These are phyloP conservation scores for Globisporangium takayamanum DNA, from an alignment of 352 stramenopile genomes.

Conservation along the genomic window DNA sequence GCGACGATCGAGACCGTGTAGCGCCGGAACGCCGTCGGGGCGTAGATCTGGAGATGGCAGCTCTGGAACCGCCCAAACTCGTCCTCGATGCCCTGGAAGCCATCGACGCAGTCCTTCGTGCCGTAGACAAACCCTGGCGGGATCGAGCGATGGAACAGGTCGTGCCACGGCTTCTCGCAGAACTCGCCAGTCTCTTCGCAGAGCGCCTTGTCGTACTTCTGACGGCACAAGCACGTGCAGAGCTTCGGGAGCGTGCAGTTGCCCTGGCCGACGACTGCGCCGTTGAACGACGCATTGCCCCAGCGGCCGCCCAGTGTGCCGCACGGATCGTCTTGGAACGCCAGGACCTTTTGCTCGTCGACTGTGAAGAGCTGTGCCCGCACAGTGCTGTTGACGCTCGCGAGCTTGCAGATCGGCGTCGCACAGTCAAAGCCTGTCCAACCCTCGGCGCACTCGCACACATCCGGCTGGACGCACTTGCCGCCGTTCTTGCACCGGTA, in stretches of 20 bases:
- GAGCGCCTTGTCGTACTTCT: constrained; percentile 58
- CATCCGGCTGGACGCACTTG: constrained; percentile 85
- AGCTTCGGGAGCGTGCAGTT: constrained; percentile 91
- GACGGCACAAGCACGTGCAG: constrained; percentile 90
- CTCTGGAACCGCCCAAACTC: constrained; percentile 83
- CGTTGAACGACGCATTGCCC: constrained; percentile 69
- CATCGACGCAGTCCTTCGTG: constrained; percentile 85
- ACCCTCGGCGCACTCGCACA: constrained; percentile 88
- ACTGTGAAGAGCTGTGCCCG: constrained; percentile 90
- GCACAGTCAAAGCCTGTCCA: constrained; percentile 95
- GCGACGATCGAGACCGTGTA: constrained; percentile 79
- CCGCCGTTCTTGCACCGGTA: constrained; percentile 94
- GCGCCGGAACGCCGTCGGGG: constrained; percentile 78
- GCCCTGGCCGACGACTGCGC: constrained; percentile 70
- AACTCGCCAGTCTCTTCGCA: constrained; percentile 68
- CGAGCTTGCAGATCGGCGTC: constrained; percentile 85
- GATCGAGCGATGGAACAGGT: constrained; percentile 66
- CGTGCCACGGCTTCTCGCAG: constrained; percentile 82
- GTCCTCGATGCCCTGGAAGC: constrained; percentile 92
- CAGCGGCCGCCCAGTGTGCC: constrained; percentile 67
- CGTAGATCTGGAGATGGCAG: constrained; percentile 95
- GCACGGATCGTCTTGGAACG: constrained; percentile 94
- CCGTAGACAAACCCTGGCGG: constrained; percentile 89
- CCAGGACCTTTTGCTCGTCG: constrained; percentile 88
- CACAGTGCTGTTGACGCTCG: constrained; percentile 44